Evolutionary conservation across 2,329 filamentous ascomycete species (phyloP), one percentile per base, ranked within the genome.

Genomic region (Hortaea werneckii): DNA sequence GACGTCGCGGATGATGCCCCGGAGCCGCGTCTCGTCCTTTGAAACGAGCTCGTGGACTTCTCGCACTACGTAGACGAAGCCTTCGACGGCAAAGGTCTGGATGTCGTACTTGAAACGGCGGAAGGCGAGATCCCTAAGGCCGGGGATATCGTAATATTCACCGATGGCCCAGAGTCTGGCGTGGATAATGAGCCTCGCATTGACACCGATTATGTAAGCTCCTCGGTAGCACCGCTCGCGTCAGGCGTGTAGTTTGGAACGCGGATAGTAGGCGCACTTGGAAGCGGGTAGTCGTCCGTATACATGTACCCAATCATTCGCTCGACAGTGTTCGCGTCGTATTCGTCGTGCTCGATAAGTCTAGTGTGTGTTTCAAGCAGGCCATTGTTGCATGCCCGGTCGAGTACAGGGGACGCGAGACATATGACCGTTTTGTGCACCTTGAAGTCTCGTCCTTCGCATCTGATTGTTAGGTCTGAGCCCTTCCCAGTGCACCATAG

Each of bases 1-100:
- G 4, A 42, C 37, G 74, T 69, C 0, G 68, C 66, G 32, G 68
- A 68, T 38, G 27, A 44, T 32, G 74, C 69, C 0, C 68, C 67
- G 35, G 67, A 69, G 40, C 41, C 41, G 12, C 37, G 12, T 28
- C 32, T 32, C 9, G 12, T 45, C 27, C 9, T 7, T 29, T 32
- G 37, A 29, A n/a, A 39, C 13, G 5, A 40, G 20, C 9, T 11
- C 32, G 41, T 41, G 11, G 34, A 53, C 46, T 20, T 52, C 48
- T 5, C 41, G 41, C 27, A 50, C 44, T 12, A 51, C 46, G 7
- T 50, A 29, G 38, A 44, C 40, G 48, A 52, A 51, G 20, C 44
- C 42, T 1, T 47, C 35, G 9, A 47, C n/a, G 8, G 44, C 20
- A 5, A 11, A 37, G 12, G 30, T 6, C 9, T 48, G 27, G 12